A percentile compares a stretch with the other conserved stretches of the same genome.
Evolutionary conservation across 805 yeast species (phyloP).

Genomic region (Tetrapisispora iriomotensis): DNA sequence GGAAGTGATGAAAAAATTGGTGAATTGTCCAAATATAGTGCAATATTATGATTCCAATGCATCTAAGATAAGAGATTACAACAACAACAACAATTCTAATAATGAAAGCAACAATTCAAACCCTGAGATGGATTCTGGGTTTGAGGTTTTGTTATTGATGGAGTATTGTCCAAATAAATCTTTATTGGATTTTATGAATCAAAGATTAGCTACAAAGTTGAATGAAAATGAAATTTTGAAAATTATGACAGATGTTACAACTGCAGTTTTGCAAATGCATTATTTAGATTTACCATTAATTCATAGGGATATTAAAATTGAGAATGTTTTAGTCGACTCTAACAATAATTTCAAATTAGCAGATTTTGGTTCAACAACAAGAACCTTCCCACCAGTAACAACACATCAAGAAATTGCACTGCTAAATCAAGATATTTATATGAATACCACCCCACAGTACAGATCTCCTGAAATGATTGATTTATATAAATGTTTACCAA

Average conservation of each 20-base stretch:
- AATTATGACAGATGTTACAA: conserved; percentile 73
- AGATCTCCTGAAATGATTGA: conserved; percentile 96
- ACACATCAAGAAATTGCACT: conserved; percentile 70
- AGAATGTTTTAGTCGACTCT: conserved; percentile 77
- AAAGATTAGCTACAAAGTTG: conserved; percentile 69
- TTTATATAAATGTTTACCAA: conserved; percentile 68
- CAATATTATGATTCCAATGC: conserved; percentile 72
- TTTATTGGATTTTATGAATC: conserved; percentile 88
- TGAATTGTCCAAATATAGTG: conserved; percentile 50
- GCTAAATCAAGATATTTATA: conserved; percentile 76
- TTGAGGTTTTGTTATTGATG: conserved; percentile 88
- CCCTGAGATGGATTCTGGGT: conserved; percentile 34
- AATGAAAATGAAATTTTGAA: conserved; percentile 67
- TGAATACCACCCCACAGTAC: conserved; percentile 94
- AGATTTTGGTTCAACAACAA: conserved; percentile 86
- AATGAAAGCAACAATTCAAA: background rate
- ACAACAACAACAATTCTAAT: conserved; percentile 5
- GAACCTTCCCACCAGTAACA: conserved; percentile 42
- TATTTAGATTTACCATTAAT: conserved; percentile 56
- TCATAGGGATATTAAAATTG: conserved; percentile 91
- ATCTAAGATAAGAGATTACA: conserved; percentile 35
- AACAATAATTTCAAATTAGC: conserved; percentile 67
- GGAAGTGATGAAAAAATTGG: conserved; percentile 64
- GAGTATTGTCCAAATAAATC: conserved; percentile 86
- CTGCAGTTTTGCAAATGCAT: conserved; percentile 87